Conservation (phyloP, 2,329 filamentous ascomycete genomes). For the Fusarium ambrosium region DNA sequence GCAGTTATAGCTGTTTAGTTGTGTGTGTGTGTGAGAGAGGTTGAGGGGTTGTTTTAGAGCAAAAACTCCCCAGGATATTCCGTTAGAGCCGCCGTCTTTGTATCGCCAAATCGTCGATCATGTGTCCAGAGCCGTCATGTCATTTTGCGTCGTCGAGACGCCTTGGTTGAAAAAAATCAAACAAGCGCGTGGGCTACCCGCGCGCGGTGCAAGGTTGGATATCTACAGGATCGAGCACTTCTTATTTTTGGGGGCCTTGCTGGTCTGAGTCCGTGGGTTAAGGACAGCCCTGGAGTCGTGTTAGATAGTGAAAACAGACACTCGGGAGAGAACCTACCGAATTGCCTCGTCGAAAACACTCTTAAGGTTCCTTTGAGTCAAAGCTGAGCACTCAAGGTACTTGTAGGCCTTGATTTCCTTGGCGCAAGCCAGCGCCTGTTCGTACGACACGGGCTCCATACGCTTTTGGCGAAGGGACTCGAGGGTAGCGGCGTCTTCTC, state of each 20-base stretch:
- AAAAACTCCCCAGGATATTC: conserved; percentile 38
- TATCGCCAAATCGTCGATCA: conserved; percentile 43
- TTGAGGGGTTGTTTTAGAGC: conserved; percentile 22
- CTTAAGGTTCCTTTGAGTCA: conserved; percentile 97
- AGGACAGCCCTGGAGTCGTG: conserved; percentile 73
- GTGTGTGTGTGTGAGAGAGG: conserved; percentile 11
- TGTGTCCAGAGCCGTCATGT: conserved; percentile 44
- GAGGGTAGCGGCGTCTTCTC: conserved; percentile 86
- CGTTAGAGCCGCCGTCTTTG: conserved; percentile 45
- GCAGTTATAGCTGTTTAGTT: conserved; percentile 36
- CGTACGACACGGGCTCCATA: conserved; percentile 97
- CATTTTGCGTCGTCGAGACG: conserved; percentile 44
- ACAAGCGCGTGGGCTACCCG: conserved; percentile 12
- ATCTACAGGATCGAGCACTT: conserved; percentile 79
- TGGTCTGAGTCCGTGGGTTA: conserved; percentile 71
- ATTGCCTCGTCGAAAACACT: conserved; percentile 99
- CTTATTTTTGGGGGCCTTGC: conserved; percentile 69
- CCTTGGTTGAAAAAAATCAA: conserved; percentile 39
- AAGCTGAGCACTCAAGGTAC: conserved; percentile 96
- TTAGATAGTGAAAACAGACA: conserved; percentile 2
- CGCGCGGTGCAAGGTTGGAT: conserved; percentile 18
- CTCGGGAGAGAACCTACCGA: conserved; percentile 70
- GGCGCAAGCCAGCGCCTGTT: conserved; percentile 88
- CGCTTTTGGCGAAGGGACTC: conserved; percentile 89
- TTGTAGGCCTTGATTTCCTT: conserved; percentile 97